Percentiles rank a stretch among this genome's conserved stretches.
These are phyloP conservation scores for Epicoccum nigrum DNA, from an alignment of 2,329 filamentous ascomycete genomes.

Conservation along the genomic window DNA sequence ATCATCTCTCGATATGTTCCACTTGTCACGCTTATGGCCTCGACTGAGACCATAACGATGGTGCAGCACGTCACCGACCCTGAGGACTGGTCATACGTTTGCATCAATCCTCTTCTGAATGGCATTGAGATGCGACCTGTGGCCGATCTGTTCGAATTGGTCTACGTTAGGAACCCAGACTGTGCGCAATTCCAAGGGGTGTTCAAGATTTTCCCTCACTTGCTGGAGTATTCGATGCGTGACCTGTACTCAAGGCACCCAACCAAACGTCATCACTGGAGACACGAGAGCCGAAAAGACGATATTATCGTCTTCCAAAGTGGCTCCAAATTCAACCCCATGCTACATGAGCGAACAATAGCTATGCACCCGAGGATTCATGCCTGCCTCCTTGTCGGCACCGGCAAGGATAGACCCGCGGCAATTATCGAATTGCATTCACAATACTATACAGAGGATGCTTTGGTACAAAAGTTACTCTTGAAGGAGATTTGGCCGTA, in stretches of 20 bases:
- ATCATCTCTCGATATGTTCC: conserved; percentile 25
- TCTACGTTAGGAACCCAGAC: conserved; percentile 23
- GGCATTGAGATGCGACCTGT: conserved; percentile 33
- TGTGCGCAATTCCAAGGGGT: conserved; percentile 24
- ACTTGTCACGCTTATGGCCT: conserved; percentile 24
- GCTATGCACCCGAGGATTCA: conserved; percentile 37
- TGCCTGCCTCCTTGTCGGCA: conserved; percentile 43
- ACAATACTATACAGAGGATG: conserved; percentile 27
- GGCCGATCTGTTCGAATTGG: conserved; percentile 27
- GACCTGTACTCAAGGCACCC: conserved; percentile 35
- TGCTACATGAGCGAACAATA: conserved; percentile 31
- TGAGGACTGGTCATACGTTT: conserved; percentile 36
- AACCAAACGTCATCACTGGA: conserved; percentile 37
- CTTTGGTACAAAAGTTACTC: conserved; percentile 34
- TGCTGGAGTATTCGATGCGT: conserved; percentile 29
- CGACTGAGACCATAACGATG: conserved; percentile 25
- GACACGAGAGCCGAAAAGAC: conserved; percentile 29
- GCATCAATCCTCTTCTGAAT: conserved; percentile 25
- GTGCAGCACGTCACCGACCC: conserved; percentile 31
- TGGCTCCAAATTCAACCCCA: conserved; percentile 31
- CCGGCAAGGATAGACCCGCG: conserved; percentile 36
- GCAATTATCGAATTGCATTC: conserved; percentile 39
- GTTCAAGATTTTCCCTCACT: conserved; percentile 25
- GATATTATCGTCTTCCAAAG: conserved; percentile 30
- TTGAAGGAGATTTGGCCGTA: conserved; percentile 52